phyloP scores from a whole-genome alignment of 257 asterid genomes.

The Avicennia marina region DNA sequence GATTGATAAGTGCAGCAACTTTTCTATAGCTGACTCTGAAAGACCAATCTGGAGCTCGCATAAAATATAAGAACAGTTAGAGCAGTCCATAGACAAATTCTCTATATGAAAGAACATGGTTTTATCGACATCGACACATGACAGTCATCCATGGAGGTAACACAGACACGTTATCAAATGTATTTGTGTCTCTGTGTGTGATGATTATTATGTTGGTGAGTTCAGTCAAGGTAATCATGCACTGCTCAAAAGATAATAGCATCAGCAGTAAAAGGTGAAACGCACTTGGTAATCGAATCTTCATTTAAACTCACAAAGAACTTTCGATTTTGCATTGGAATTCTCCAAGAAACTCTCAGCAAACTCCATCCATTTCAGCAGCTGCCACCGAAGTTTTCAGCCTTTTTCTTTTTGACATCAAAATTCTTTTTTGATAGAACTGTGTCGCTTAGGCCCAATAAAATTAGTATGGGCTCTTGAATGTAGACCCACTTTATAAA shows the following conservation, averaged over 20 bases:
- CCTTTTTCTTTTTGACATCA: too few species aligned
- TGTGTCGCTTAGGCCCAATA: too few species aligned
- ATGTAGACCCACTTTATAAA: too few species aligned
- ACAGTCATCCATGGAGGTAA: neutral
- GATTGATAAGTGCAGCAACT: constrained; percentile 63
- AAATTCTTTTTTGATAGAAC: too few species aligned
- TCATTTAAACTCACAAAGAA: too few species aligned
- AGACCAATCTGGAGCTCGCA: constrained; percentile 42
- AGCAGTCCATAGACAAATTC: constrained; percentile 2
- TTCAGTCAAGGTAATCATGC: too few species aligned
- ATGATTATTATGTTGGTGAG: too few species aligned
- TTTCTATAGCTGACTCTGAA: constrained; percentile 47
- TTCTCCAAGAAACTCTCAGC: constrained; percentile 40
- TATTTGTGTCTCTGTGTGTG: neutral
- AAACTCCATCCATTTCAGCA: constrained; percentile 47
- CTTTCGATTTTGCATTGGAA: too few species aligned
- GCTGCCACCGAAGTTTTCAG: too few species aligned
- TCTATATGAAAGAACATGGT: neutral
- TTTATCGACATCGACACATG: neutral
- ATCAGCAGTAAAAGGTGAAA: constrained; percentile 71
- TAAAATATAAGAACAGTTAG: constrained; percentile 4
- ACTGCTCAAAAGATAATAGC: constrained; percentile 51
- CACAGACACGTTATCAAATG: neutral
- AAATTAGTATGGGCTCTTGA: too few species aligned
- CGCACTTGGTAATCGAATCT: constrained; percentile 52